phyloP scores from a whole-genome alignment of 2,329 filamentous ascomycete genomes.

The Aspergillus sp. region DNA sequence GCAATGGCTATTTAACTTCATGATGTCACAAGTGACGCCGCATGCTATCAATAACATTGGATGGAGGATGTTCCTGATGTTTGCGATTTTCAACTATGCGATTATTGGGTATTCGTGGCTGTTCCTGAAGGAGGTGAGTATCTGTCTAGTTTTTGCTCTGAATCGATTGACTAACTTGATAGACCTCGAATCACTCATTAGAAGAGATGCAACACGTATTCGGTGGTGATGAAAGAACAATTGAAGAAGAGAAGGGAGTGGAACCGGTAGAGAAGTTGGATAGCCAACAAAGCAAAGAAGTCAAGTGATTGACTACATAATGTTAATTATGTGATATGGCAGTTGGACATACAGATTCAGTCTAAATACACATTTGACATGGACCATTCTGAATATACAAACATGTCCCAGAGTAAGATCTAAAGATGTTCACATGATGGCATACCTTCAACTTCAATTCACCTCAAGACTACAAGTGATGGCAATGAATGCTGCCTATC shows the following conservation, averaged over 20 bases:
- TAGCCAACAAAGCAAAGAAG: not conserved
- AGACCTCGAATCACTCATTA: slow-evolving; percentile 42
- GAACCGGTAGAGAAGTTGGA: not conserved
- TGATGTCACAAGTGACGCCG: slow-evolving; percentile 35
- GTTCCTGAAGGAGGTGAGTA: slow-evolving; percentile 34
- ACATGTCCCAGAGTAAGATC: no score
- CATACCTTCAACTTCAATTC: no score
- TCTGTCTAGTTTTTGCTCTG: not conserved
- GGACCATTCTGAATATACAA: no score
- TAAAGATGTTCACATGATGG: no score
- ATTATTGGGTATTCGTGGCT: slow-evolving; percentile 42
- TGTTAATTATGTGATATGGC: no score
- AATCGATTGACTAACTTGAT: slow-evolving; percentile 1
- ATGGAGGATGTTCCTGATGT: slow-evolving; percentile 49
- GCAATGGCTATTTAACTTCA: slow-evolving; percentile 39
- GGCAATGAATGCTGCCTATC: no score
- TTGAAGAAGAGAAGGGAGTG: slow-evolving; percentile 6
- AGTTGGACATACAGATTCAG: no score
- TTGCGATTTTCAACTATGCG: slow-evolving; percentile 45
- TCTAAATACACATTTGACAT: no score
- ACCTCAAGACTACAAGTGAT: no score
- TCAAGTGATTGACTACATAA: not conserved
- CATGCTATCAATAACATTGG: slow-evolving; percentile 44
- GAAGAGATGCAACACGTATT: slow-evolving; percentile 42
- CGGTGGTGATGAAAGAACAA: slow-evolving; percentile 12